These are phyloP conservation scores for Geotrichum cucujoidarum DNA, from an alignment of 1,139 yeast genomes.

Conservation along the genomic window DNA sequence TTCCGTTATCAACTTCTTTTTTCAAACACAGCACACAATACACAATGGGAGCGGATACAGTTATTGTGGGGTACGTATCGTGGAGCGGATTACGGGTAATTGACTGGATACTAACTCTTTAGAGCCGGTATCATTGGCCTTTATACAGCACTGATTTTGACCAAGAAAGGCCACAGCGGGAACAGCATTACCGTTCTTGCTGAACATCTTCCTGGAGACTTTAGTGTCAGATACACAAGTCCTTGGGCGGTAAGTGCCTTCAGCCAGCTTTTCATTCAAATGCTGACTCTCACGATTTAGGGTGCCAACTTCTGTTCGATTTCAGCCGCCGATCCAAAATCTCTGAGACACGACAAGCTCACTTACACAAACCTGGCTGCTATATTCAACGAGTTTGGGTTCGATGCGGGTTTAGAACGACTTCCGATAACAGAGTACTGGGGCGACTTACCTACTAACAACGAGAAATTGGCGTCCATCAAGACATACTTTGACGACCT, in stretches of 20 bases:
- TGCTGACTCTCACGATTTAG: background rate
- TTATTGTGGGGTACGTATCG: constrained; percentile 28
- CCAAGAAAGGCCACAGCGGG: constrained; percentile 42
- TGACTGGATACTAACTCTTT: background rate
- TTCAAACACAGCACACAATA: too few species aligned
- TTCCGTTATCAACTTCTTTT: too few species aligned
- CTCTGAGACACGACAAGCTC: constrained; percentile 49
- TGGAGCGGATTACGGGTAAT: background rate
- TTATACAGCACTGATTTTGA: constrained; percentile 52
- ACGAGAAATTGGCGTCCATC: constrained; percentile 43
- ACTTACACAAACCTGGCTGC: constrained; percentile 48
- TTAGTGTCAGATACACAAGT: constrained; percentile 61
- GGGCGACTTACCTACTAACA: constrained; percentile 31
- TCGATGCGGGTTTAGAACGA: constrained; percentile 52
- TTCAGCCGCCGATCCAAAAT: constrained; percentile 51
- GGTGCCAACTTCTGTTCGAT: constrained; percentile 57
- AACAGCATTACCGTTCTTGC: constrained; percentile 54
- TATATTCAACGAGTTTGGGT: constrained; percentile 43
- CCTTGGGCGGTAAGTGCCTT: constrained; percentile 55
- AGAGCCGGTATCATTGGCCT: constrained; percentile 71
- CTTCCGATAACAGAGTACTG: constrained; percentile 55
- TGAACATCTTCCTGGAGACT: constrained; percentile 68
- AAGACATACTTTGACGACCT: constrained; percentile 45
- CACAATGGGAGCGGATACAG: constrained; percentile 30
- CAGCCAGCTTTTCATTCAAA: background rate